phyloP scores from a whole-genome alignment of 2,329 filamentous ascomycete genomes.

The Pseudogymnoascus sp. region DNA sequence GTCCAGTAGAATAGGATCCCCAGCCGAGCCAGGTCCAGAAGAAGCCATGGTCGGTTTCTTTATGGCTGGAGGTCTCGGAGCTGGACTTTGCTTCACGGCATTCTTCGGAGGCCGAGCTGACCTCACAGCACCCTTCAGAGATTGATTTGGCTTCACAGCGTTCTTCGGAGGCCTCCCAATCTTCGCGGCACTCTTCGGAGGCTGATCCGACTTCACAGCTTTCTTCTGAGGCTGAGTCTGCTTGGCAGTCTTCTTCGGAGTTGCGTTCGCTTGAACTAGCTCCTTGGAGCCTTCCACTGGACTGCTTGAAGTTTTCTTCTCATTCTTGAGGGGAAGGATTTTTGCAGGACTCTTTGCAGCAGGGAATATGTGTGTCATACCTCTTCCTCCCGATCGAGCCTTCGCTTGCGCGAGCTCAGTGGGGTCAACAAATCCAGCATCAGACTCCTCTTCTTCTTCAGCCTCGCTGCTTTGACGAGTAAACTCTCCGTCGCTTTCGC shows the following conservation, averaged over 20 bases:
- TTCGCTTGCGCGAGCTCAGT: background rate
- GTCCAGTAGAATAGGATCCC: background rate
- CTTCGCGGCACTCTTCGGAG: background rate
- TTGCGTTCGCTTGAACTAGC: background rate
- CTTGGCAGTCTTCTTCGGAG: background rate
- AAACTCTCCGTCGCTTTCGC: constrained; percentile 18
- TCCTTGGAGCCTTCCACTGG: too few relatives aligned
- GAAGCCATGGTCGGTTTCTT: background rate
- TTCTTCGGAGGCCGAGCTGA: background rate
- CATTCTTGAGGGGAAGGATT: background rate
- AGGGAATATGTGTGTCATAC: background rate
- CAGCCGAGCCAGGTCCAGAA: background rate
- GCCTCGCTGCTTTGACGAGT: constrained; percentile 10
- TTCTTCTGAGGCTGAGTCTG: background rate
- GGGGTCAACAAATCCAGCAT: background rate
- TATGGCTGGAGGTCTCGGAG: background rate
- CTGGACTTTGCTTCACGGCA: background rate
- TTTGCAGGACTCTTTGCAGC: background rate
- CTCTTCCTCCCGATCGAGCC: constrained; percentile 6
- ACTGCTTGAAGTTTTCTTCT: background rate
- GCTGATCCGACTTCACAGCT: background rate
- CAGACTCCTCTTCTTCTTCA: constrained; percentile 16
- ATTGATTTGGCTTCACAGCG: background rate
- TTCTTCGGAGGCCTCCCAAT: background rate
- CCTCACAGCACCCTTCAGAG: background rate